These are phyloP conservation scores for Trichopus zeylanicus DNA, from an alignment of 116 monocot genomes.

Conservation along the genomic window DNA sequence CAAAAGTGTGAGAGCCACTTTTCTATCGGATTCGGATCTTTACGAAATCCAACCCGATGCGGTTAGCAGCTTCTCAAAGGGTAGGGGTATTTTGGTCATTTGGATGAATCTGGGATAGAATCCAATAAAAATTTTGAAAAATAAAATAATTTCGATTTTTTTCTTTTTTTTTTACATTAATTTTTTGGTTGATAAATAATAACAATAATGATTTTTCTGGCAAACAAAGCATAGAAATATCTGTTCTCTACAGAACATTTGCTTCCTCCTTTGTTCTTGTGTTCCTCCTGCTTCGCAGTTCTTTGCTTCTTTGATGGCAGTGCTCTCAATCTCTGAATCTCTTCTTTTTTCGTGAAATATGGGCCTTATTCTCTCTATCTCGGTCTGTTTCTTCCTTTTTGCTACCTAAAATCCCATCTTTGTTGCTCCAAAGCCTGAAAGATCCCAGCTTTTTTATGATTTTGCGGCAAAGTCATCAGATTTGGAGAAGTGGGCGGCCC, in stretches of 20 bases:
- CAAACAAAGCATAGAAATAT: constrained; percentile 1
- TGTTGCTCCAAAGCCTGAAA: background rate
- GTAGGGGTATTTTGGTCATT: background rate
- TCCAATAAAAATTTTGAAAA: background rate
- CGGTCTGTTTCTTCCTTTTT: constrained; percentile 4
- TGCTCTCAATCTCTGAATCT: background rate
- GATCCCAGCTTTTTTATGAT: constrained; percentile 3
- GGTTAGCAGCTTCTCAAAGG: background rate
- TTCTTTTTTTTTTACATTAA: too few relatives aligned
- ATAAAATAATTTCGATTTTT: too few relatives aligned
- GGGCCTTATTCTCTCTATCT: background rate
- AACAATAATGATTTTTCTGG: background rate
- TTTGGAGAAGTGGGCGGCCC: background rate
- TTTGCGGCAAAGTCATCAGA: background rate
- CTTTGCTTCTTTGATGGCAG: background rate
- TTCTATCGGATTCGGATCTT: background rate
- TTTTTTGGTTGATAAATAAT: background rate
- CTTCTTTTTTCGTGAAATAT: background rate
- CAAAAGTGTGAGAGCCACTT: background rate
- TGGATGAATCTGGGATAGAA: background rate
- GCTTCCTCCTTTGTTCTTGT: background rate
- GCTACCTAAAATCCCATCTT: constrained; percentile 5
- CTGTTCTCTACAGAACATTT: background rate
- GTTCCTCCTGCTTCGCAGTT: constrained; percentile 6
- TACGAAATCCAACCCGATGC: background rate